Evolutionary conservation across 2,329 filamentous ascomycete genomes (phyloP), one percentile per base, ranked within the genome.

Genomic region (Fusarium verticillioides): DNA sequence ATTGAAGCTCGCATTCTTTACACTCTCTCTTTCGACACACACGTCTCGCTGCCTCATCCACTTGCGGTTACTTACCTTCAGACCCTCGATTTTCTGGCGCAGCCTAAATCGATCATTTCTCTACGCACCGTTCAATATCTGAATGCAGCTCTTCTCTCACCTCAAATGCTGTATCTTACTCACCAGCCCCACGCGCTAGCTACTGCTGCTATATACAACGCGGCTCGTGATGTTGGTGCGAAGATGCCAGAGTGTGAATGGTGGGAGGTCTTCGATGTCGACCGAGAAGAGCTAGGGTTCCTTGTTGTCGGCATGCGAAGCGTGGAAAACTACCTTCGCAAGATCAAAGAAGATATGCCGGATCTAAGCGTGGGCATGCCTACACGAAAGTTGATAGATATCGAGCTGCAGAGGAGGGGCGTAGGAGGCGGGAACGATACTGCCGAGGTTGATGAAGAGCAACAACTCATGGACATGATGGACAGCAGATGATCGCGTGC

Each of bases 241-340:
- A 95, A 94, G 81, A 87, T 98, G 83, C 94, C 96, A 1, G 93
- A 93, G 72, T 90, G 89, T 53, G 92, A 94, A 72, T 99, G 96
- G 96, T 99, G 96, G 96, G 95, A 98, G 82, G 94, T 98, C 0
- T 98, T 98, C 81, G 96, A 99, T 82, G 94, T 96, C 12, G 95
- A 98, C 78, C 88, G 96, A 57, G 96, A 99, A 84, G 95, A 97
- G 80, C 86, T 99, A 40, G 96, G 96, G 1, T 98, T 98, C 76
- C 83, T 98, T 65, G 95, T 97, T 7, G 94, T 98, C 16, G 95
- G 88, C 0, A 89, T 98, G 88, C 86, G 90, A 70, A 98, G 95
- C 77, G 84, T 97, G 61, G 91, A 93, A 70, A 91, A 89, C 2
- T 94, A 93, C 83, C 90, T 91, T 60, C 83, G 82, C 67, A 86